Conservation (phyloP, 768 basidiomycete genomes). For the Boletus fagicola region DNA sequence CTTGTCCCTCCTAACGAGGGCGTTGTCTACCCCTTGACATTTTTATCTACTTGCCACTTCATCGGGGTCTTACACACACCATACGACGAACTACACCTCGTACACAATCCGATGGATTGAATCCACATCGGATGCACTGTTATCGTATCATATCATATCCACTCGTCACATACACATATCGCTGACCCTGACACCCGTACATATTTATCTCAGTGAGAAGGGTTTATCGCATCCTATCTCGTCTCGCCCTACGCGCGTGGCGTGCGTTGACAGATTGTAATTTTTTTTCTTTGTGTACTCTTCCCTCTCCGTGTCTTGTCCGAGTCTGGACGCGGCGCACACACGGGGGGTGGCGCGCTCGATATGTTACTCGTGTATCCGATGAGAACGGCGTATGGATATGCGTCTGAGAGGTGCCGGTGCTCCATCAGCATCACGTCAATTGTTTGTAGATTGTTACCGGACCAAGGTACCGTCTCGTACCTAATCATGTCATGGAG, state of each 20-base stretch:
- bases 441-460: no score
- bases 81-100: not conserved
- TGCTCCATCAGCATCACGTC: not conserved
- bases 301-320: not conserved
- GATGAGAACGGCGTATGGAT: not conserved
- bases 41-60: constrained; percentile 10
- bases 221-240: not conserved
- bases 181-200: constrained; percentile 3
- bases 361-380: not conserved
- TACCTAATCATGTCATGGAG: no score
- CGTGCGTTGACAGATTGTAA: not conserved
- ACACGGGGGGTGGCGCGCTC: not conserved
- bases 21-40: not conserved
- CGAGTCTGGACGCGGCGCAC: not conserved
- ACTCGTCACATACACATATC: constrained; percentile 6
- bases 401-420: not conserved
- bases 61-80: not conserved
- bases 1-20: not conserved
- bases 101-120: not conserved
- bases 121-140: not conserved
- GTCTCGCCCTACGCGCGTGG: not conserved
- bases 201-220: constrained; percentile 5
- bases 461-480: not conserved
- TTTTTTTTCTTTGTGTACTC: not conserved
- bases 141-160: constrained; percentile 10